Conservation (phyloP, 1,139 yeast species). For the Lodderomyces elongisporus region DNA sequence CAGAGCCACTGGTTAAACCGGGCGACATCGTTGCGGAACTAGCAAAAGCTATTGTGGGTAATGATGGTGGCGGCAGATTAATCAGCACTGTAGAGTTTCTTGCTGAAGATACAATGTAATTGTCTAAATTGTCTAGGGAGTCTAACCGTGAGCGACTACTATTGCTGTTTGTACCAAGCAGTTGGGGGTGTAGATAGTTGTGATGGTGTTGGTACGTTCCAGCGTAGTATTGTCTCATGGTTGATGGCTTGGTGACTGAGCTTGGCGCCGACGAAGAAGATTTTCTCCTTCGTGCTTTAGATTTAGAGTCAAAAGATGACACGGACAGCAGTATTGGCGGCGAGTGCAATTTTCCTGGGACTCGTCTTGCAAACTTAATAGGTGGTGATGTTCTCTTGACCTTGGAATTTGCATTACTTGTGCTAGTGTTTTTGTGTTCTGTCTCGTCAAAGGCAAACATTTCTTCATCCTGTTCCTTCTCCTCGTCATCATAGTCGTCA, state of each 20-base stretch:
- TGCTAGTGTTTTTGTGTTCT: constrained; percentile 8
- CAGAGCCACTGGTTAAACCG: constrained; percentile 5
- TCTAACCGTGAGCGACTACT: constrained; percentile 36
- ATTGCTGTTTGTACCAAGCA: constrained; percentile 9
- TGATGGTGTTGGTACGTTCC: constrained; percentile 8
- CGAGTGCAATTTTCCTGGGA: constrained; percentile 39
- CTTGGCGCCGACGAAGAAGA: constrained; percentile 12
- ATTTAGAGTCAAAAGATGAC: constrained; percentile 17
- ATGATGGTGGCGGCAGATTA: constrained; percentile 36
- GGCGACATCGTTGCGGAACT: neutral
- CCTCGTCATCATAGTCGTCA: constrained; percentile 16
- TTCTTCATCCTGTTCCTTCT: constrained; percentile 21
- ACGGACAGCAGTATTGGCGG: constrained; percentile 25
- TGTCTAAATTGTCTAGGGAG: constrained; percentile 41
- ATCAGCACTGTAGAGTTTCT: constrained; percentile 34
- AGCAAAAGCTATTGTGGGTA: constrained; percentile 16
- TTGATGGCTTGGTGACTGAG: constrained; percentile 10
- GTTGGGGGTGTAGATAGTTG: constrained; percentile 10
- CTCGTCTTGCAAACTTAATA: constrained; percentile 41
- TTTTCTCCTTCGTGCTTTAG: constrained; percentile 12
- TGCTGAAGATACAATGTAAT: constrained; percentile 38
- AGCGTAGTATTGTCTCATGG: constrained; percentile 13
- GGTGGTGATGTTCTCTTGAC: constrained; percentile 28
- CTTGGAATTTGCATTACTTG: neutral
- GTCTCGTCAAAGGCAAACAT: constrained; percentile 45